Evolutionary conservation across 257 asterid species (phyloP).

Genomic region (Solanum etuberosum): DNA sequence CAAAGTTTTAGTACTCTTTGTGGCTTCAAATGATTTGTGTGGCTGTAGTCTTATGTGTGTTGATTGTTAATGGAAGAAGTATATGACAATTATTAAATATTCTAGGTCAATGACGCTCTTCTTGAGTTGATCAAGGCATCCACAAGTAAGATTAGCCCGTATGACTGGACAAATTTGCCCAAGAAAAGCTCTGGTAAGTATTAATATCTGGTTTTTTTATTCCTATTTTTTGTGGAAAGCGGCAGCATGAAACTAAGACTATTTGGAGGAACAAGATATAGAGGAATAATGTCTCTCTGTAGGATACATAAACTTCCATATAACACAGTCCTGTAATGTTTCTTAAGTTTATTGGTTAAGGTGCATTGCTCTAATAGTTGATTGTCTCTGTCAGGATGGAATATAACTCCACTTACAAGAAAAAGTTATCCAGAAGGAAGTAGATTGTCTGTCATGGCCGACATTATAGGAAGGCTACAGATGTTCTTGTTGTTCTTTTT

Average conservation of each 20-base stretch:
- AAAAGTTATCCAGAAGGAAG: conserved; percentile 15
- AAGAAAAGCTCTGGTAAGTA: conserved; percentile 56
- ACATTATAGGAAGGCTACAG: conserved; percentile 38
- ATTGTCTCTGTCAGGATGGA: conserved; percentile 29
- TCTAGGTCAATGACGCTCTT: conserved; percentile 83
- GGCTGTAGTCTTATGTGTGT: background rate
- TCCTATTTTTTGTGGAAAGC: background rate
- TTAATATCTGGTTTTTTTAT: background rate
- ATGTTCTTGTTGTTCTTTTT: conserved; percentile 36
- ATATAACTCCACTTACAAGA: conserved; percentile 25
- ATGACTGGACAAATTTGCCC: conserved; percentile 83
- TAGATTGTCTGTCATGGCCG: conserved; percentile 33
- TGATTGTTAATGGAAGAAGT: background rate
- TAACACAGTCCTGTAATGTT: background rate
- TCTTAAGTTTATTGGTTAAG: background rate
- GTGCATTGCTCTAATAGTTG: background rate
- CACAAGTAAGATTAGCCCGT: conserved; percentile 21
- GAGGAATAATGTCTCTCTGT: background rate
- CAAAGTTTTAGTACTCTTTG: background rate
- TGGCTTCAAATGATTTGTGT: background rate
- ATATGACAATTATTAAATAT: background rate
- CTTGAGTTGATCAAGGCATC: conserved; percentile 67
- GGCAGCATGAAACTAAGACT: background rate
- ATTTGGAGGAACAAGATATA: background rate
- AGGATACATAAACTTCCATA: background rate